Evolutionary conservation across 805 yeast genomes (phyloP), one percentile per base, ranked within the genome.

Genomic region (Lipomyces oligophaga): DNA sequence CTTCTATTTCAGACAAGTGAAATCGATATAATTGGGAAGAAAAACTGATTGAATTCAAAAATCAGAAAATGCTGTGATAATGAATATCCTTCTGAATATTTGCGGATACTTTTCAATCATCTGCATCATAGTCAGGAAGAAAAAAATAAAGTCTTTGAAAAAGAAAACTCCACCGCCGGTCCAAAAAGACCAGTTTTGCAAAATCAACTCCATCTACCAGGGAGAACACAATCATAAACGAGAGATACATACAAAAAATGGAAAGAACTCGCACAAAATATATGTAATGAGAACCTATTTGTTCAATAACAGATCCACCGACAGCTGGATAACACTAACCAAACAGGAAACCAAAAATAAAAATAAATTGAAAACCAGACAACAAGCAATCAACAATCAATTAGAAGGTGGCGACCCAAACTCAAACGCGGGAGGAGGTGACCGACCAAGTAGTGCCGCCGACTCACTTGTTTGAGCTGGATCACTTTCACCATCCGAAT

Each of bases 401-500:
- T 6, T 11, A 34, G n/a, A 34, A 16, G 5, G 8, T 19, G 8
- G 8, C 20, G 21, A 10, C n/a, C 11, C 8, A 19, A n/a, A n/a
- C n/a, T 51, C 55, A 40, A 51, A 51, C 11, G 45, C 49, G 22
- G 55, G 55, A 10, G 55, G 55, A 22, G 55, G 55, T 11, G 55
- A 51, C 33, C 49, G 46, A 11, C 55, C 55, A 13, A 51, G 31
- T 35, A 51, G 37, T 19, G 42, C 49, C 18, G 52, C 55, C 4
- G 48, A 33, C 41, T 51, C 55, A 5, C 50, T 34, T n/a, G 36
- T 40, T 6, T 41, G 39, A 34, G 35, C 49, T 22, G 27, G 40
- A 11, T n/a, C n/a, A n/a, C n/a, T n/a, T n/a, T 51, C 54, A 20
- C 34, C 38, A 16, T 51, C 55, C 5, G 53, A 47, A 3, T 39